These are phyloP conservation scores for Candida khao-thaluensis DNA, from an alignment of 805 yeast species.

Conservation along the genomic window DNA sequence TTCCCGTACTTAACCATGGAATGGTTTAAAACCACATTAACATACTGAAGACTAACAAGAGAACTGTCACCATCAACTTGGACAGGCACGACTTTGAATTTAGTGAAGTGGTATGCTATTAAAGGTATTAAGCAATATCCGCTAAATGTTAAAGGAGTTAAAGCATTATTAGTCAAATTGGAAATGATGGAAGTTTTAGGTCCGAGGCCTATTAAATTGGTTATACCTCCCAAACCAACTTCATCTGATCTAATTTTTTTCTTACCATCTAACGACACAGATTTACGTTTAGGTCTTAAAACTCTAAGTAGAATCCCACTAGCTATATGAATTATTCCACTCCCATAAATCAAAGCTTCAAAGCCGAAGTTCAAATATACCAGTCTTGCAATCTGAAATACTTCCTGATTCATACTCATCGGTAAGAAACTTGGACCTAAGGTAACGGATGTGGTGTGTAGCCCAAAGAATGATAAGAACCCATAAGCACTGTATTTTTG, in stretches of 20 bases:
- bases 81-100: conserved; percentile 51
- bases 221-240: conserved; percentile 62
- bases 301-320: conserved; percentile 52
- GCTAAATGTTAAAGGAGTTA: conserved; percentile 56
- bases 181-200: conserved; percentile 46
- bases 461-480: conserved; percentile 53
- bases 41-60: conserved; percentile 50
- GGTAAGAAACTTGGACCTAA: conserved; percentile 51
- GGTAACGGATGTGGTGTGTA: conserved; percentile 57
- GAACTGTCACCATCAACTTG: conserved; percentile 64
- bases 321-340: conserved; percentile 48
- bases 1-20: conserved; percentile 22
- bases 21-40: conserved; percentile 22
- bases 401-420: conserved; percentile 49
- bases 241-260: conserved; percentile 35
- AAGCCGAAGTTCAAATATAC: conserved; percentile 55
- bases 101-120: conserved; percentile 45
- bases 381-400: conserved; percentile 59
- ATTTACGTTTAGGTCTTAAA: conserved; percentile 21
- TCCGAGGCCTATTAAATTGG: conserved; percentile 56
- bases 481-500: conserved; percentile 66
- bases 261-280: conserved; percentile 10
- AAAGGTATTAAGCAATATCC: conserved; percentile 55
- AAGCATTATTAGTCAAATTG: conserved; percentile 40
- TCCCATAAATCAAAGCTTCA: conserved; percentile 50